phyloP scores from a whole-genome alignment of 805 yeast species.

The Danielia reshetovae region DNA sequence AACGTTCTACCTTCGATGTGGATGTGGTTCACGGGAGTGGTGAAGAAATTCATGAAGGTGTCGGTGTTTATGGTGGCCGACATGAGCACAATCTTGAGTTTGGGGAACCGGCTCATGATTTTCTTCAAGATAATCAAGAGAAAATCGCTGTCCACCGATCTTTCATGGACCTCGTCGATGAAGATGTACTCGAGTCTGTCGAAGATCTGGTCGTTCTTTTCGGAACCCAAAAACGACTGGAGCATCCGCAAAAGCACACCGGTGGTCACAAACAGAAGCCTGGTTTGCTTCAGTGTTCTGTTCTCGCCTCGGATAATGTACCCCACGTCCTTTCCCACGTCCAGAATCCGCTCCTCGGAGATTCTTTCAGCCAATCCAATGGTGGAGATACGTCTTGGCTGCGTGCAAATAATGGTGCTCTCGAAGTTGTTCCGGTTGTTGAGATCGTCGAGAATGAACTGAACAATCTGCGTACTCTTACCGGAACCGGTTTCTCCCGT shows the following conservation, averaged over 20 bases:
- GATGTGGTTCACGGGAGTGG: constrained; percentile 48
- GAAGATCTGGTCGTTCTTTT: constrained; percentile 35
- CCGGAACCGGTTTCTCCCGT: constrained; percentile 99
- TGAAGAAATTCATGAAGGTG: constrained; percentile 65
- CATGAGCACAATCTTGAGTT: constrained; percentile 75
- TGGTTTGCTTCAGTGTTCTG: constrained; percentile 54
- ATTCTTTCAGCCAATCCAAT: constrained; percentile 93
- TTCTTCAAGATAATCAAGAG: constrained; percentile 71
- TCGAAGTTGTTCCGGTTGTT: constrained; percentile 45
- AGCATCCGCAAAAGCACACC: constrained; percentile 88
- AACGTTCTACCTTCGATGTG: constrained; percentile 93
- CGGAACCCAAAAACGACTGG: constrained; percentile 45
- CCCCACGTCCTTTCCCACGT: constrained; percentile 76
- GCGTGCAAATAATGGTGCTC: constrained; percentile 77
- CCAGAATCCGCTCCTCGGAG: constrained; percentile 69
- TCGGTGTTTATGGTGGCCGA: constrained; percentile 85
- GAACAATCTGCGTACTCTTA: constrained; percentile 92
- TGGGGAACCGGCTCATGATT: constrained; percentile 46
- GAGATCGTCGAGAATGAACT: constrained; percentile 73
- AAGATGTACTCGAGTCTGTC: constrained; percentile 64
- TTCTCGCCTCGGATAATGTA: constrained; percentile 89
- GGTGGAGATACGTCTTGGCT: constrained; percentile 94
- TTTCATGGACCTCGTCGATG: constrained; percentile 95
- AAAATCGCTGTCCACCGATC: constrained; percentile 88
- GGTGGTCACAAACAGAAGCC: constrained; percentile 85